A percentile compares a stretch with the other conserved stretches of the same genome.
These are phyloP conservation scores for Hansenula lynferdii DNA, from an alignment of 1,139 yeast genomes.

Conservation along the genomic window DNA sequence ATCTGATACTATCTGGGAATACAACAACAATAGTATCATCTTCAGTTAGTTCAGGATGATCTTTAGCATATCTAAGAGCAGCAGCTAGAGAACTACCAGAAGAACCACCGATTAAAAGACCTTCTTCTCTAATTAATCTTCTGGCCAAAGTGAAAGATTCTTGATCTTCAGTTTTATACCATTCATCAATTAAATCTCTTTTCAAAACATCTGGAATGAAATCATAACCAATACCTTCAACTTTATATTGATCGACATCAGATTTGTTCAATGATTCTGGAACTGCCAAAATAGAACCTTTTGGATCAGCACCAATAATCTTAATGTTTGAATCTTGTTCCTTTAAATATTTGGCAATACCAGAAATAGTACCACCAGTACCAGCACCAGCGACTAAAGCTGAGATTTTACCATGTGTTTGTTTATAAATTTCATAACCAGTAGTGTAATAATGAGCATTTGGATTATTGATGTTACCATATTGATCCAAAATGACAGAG, in stretches of 20 bases:
- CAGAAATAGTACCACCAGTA: constrained; percentile 81
- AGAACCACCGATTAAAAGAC: constrained; percentile 85
- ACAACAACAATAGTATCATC: constrained; percentile 76
- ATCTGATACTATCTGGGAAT: constrained; percentile 85
- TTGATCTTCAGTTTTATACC: constrained; percentile 86
- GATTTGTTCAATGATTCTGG: constrained; percentile 71
- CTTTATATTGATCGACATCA: constrained; percentile 58
- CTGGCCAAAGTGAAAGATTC: constrained; percentile 80
- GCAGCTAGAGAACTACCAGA: constrained; percentile 86
- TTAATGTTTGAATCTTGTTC: constrained; percentile 59
- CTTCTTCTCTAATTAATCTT: constrained; percentile 81
- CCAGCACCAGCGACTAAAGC: constrained; percentile 90
- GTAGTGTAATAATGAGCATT: constrained; percentile 83
- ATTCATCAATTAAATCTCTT: constrained; percentile 61
- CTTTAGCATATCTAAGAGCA: constrained; percentile 65
- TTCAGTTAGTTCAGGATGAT: constrained; percentile 55
- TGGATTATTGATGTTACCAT: constrained; percentile 75
- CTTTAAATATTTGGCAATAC: constrained; percentile 74
- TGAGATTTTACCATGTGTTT: constrained; percentile 66
- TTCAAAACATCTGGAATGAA: constrained; percentile 79
- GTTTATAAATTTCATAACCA: constrained; percentile 84
- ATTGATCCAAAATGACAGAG: constrained; percentile 82
- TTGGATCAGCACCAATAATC: constrained; percentile 81
- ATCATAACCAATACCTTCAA: constrained; percentile 92
- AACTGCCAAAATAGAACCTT: constrained; percentile 79